These are phyloP conservation scores for Cudoniella acicularis DNA, from an alignment of 495 filamentous ascomycete species.

Conservation along the genomic window DNA sequence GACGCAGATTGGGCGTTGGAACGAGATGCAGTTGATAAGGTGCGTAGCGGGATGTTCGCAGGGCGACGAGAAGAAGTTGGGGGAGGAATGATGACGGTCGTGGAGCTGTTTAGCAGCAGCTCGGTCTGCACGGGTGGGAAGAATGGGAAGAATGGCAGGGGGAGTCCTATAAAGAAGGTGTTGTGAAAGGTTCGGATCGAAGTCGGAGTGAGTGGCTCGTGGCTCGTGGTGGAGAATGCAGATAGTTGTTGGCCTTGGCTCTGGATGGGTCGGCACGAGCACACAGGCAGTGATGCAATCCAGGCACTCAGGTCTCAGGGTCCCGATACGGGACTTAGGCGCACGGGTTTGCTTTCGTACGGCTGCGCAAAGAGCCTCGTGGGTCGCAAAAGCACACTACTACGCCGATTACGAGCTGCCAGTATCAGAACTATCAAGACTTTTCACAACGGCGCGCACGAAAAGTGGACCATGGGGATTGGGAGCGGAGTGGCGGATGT, in stretches of 20 bases:
- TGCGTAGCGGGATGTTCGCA: constrained; percentile 61
- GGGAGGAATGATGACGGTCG: constrained; percentile 53
- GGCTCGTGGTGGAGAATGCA: background rate
- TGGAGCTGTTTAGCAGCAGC: constrained; percentile 61
- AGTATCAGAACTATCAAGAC: too few species aligned
- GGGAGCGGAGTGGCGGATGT: too few species aligned
- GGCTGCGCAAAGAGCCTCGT: too few species aligned
- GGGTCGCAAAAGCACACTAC: too few species aligned
- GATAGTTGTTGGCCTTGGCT: background rate
- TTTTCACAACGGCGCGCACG: too few species aligned
- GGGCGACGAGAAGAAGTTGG: constrained; percentile 45
- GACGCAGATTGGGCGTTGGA: constrained; percentile 23
- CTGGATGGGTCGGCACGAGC: background rate
- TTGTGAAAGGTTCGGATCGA: too few species aligned
- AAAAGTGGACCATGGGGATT: too few species aligned
- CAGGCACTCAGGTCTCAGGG: background rate
- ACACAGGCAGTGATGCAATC: background rate
- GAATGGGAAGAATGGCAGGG: background rate
- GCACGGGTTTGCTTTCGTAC: too few species aligned
- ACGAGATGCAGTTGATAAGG: constrained; percentile 40
- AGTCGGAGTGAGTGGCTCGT: background rate
- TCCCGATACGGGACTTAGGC: background rate
- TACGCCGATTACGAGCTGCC: too few species aligned
- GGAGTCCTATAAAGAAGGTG: background rate
- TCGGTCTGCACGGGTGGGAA: constrained; percentile 37